Evolutionary conservation across 2,329 filamentous ascomycete species (phyloP), one percentile per base, ranked within the genome.

Genomic region (Rutstroemia sydowiana): DNA sequence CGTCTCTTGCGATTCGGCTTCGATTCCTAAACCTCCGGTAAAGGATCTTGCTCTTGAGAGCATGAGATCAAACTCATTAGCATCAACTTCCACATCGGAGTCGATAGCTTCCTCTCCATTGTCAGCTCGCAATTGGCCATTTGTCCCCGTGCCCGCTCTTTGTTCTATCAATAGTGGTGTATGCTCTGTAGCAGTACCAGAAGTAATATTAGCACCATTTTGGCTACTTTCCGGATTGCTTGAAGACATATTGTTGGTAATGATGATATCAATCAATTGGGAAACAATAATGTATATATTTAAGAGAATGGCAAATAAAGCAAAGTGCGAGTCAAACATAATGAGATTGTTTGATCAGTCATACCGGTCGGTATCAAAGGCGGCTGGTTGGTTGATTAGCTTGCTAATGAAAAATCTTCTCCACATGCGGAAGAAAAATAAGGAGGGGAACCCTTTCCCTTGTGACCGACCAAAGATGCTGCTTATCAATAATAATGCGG

Each of bases 61-160:
- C 26, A 66, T 48, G 18, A 59, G 45, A 37, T 66, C 63, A 39
- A 65, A 66, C 30, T 61, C 63, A 52, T 65, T 62, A 3, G 60
- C 50, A 21, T 64, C 60, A 30, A 64, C 63, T 8, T 65, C 61
- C 0, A 28, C 81, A 60, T 74, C 79, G n/a, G 46, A 42, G 23
- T 53, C 41, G 2, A 9, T 32, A 20, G 59, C 58, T 7, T 61
- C 58, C 3, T 52, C 53, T 13, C 59, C 59, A 14, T 62, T 56
- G 7, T 54, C 54, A 11, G 21, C 18, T 41, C 39, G 39, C 7
- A 16, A 10, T 21, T 16, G 41, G 8, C 28, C 48, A 28, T 52
- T 52, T 43, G 16, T 45, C 21, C 3, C 52, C 30, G 14, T 62
- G 50, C n/a, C 16, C 2, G 30, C 39, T 18, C 31, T 32, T 10